Evolutionary conservation across 2,329 filamentous ascomycete genomes (phyloP).

Genomic region (Ramularia endophylla): DNA sequence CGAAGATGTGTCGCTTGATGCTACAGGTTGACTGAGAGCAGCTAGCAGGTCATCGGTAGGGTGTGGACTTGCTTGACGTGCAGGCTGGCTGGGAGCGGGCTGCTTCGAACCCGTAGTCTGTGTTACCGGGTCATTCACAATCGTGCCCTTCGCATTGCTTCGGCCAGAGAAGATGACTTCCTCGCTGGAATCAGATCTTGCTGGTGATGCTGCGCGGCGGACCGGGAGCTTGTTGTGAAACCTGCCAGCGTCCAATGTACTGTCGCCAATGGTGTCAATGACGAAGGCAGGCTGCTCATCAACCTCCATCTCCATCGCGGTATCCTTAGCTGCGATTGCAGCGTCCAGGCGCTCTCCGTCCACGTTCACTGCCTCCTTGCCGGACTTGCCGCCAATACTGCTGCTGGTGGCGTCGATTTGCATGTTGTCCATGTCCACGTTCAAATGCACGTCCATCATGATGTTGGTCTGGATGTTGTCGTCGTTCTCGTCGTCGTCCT

Average conservation of each 20-base stretch:
- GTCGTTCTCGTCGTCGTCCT: constrained; percentile 22
- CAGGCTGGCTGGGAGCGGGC: constrained; percentile 29
- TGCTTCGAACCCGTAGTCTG: constrained; percentile 4
- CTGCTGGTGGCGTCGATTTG: constrained; percentile 19
- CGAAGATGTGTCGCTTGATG: no score
- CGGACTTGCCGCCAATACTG: neutral
- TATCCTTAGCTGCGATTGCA: neutral
- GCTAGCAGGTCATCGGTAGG: constrained; percentile 23
- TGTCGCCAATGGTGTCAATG: constrained; percentile 30
- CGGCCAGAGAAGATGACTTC: constrained; percentile 66
- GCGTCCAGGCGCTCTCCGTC: constrained; percentile 5
- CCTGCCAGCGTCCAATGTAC: constrained; percentile 17
- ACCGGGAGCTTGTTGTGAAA: constrained; percentile 16
- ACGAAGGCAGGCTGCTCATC: constrained; percentile 22
- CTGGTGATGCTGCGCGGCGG: constrained; percentile 37
- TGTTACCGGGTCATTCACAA: constrained; percentile 25
- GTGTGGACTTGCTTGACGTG: constrained; percentile 40
- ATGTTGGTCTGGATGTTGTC: constrained; percentile 25
- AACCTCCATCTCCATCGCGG: neutral
- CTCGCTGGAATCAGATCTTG: constrained; percentile 57
- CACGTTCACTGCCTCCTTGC: constrained; percentile 11
- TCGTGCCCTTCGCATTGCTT: constrained; percentile 13
- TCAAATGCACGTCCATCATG: constrained; percentile 26
- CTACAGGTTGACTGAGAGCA: constrained; percentile 2
- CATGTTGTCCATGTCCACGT: constrained; percentile 28